phyloP scores from a whole-genome alignment of 768 basidiomycete species.

The Daedaleopsis sinensis region DNA sequence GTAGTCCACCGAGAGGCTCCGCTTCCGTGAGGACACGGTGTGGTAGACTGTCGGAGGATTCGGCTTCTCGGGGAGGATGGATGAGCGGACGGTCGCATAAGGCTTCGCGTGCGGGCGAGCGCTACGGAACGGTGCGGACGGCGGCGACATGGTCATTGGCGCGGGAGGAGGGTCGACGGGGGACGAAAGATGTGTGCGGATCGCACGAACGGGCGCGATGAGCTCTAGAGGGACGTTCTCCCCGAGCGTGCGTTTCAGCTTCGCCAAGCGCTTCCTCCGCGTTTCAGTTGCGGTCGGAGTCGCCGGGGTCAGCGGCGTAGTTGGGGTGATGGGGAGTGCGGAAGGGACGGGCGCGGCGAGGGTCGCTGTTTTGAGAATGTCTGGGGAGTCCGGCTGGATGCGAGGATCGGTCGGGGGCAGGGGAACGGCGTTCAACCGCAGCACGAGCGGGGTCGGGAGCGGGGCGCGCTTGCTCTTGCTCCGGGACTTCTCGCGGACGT shows the following conservation, averaged over 20 bases:
- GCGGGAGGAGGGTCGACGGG: background rate
- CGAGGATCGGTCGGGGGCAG: slow-evolving; percentile 31
- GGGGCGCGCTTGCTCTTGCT: slow-evolving; percentile 14
- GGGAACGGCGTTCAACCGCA: slow-evolving; percentile 33
- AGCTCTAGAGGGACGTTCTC: slow-evolving; percentile 62
- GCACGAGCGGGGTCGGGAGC: slow-evolving; percentile 35
- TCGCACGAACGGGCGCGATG: slow-evolving; percentile 38
- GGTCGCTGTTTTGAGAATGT: slow-evolving; percentile 18
- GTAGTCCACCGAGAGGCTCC: slow-evolving; percentile 26
- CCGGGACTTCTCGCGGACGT: slow-evolving; percentile 17
- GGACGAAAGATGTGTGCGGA: background rate
- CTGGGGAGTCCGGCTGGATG: slow-evolving; percentile 26
- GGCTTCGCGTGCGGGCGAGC: background rate
- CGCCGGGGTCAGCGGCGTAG: slow-evolving; percentile 27
- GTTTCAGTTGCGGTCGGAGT: slow-evolving; percentile 35
- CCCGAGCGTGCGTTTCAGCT: slow-evolving; percentile 58
- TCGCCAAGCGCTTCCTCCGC: slow-evolving; percentile 56
- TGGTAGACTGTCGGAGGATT: background rate
- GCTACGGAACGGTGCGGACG: background rate
- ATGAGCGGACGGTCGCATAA: background rate
- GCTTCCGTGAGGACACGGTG: background rate
- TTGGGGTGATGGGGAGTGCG: slow-evolving; percentile 12
- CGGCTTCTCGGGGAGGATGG: background rate
- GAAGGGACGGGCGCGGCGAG: slow-evolving; percentile 7
- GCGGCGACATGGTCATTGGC: background rate